These are phyloP conservation scores for Nevesoporus exiguus DNA, from an alignment of 768 basidiomycete genomes.

Conservation along the genomic window DNA sequence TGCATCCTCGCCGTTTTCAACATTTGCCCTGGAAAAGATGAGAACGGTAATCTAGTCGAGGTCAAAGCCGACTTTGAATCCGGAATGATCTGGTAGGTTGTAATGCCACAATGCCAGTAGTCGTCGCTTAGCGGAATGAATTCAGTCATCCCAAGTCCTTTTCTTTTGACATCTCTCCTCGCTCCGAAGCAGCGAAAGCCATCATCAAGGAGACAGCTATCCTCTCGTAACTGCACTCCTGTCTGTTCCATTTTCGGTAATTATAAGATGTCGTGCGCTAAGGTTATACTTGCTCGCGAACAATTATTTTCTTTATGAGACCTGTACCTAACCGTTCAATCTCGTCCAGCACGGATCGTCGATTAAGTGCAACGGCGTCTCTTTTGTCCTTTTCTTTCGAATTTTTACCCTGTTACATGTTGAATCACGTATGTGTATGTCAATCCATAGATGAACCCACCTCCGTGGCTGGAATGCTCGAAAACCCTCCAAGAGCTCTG, in stretches of 20 bases:
- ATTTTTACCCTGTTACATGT: conserved; percentile 24
- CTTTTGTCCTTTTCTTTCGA: conserved; percentile 47
- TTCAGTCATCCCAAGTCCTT: conserved; percentile 32
- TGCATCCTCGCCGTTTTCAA: conserved; percentile 29
- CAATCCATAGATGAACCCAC: conserved; percentile 20
- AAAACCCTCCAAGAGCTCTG: conserved; percentile 81
- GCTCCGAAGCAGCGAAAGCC: conserved; percentile 25
- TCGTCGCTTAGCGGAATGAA: conserved; percentile 1
- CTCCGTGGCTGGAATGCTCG: conserved; percentile 50
- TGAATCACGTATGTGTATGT: background rate
- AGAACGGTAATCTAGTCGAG: conserved; percentile 14
- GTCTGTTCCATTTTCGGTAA: background rate
- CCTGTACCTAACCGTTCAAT: conserved; percentile 73
- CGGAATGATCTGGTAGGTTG: conserved; percentile 31
- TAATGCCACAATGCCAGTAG: background rate
- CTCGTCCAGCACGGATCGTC: conserved; percentile 63
- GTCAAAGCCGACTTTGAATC: conserved; percentile 27
- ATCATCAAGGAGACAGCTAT: conserved; percentile 31
- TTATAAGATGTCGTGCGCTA: background rate
- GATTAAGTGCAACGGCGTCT: conserved; percentile 63
- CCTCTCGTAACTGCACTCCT: conserved; percentile 11
- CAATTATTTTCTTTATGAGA: conserved; percentile 49
- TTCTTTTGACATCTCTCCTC: conserved; percentile 28
- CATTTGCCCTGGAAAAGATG: conserved; percentile 21
- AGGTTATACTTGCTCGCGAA: conserved; percentile 6